Conservation (phyloP, 2,329 filamentous ascomycete genomes). For the Sporothrix pallida region DNA sequence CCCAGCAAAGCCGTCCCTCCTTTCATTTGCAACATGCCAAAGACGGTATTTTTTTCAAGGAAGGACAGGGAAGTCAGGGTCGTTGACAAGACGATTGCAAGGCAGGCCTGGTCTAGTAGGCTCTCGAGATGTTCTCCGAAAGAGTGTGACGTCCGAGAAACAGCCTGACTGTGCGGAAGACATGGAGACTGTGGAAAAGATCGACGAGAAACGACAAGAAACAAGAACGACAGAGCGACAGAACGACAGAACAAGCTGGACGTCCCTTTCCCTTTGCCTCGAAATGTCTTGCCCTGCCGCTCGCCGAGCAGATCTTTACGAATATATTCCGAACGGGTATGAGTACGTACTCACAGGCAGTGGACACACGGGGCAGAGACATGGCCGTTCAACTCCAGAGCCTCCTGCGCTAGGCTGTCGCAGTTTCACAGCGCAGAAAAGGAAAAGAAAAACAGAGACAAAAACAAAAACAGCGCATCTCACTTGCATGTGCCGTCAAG, state of each 20-base stretch:
- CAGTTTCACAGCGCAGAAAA: background rate
- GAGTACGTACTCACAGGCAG: background rate
- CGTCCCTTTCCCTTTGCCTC: too few relatives aligned
- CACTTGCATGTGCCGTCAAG: constrained; percentile 1
- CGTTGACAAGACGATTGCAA: background rate
- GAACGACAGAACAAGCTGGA: too few relatives aligned
- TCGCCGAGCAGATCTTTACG: constrained; percentile 6
- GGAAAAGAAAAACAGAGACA: background rate
- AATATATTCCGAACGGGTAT: background rate
- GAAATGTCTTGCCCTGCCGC: constrained; percentile 16
- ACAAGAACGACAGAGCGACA: background rate
- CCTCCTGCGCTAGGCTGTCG: constrained; percentile 20
- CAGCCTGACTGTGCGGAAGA: constrained; percentile 4
- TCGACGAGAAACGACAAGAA: background rate
- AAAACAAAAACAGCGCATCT: constrained; percentile 21
- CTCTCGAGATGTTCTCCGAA: background rate
- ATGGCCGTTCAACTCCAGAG: background rate
- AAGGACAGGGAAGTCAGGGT: background rate
- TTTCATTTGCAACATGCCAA: constrained; percentile 29
- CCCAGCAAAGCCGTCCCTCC: constrained; percentile 21
- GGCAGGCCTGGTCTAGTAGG: constrained; percentile 3
- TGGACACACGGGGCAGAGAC: background rate
- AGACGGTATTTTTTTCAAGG: background rate
- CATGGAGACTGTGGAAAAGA: background rate
- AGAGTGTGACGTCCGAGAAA: constrained; percentile 15